Conservation (phyloP, 176 grass and related monocot species). For the Carex cristatella region DNA sequence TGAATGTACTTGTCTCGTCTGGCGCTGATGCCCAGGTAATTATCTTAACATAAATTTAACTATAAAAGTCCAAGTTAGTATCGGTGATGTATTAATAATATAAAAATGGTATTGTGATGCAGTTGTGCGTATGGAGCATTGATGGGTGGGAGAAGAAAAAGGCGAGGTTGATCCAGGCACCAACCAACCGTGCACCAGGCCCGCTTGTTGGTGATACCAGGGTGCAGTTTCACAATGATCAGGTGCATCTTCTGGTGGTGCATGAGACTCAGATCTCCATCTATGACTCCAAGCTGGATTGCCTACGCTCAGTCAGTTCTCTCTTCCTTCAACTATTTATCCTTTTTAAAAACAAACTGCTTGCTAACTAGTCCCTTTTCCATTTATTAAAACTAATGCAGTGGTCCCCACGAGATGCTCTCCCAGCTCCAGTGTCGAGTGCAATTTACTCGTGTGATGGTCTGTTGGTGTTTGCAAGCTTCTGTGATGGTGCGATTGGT, state of each 20-base stretch:
- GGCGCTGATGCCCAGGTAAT: conserved; percentile 96
- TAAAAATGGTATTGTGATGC: conserved; percentile 28
- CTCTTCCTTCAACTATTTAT: conserved; percentile 1
- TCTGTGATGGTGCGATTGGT: conserved; percentile 90
- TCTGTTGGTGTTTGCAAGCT: conserved; percentile 63
- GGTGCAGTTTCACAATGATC: conserved; percentile 98
- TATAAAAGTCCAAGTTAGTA: background rate
- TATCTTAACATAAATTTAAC: background rate
- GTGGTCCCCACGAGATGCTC: conserved; percentile 80
- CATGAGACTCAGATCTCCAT: conserved; percentile 91
- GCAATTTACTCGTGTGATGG: conserved; percentile 98
- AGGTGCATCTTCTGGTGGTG: conserved; percentile 81
- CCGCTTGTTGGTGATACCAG: conserved; percentile 82
- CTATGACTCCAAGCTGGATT: conserved; percentile 90
- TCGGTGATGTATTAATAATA: background rate
- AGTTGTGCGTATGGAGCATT: conserved; percentile 94
- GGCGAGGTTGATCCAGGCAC: conserved; percentile 68
- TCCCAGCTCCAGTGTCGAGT: conserved; percentile 81
- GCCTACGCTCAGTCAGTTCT: conserved; percentile 58
- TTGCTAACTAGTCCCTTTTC: background rate
- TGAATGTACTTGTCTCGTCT: conserved; percentile 93
- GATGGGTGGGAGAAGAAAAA: conserved; percentile 99
- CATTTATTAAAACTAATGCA: conserved; percentile 30
- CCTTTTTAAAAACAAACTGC: background rate
- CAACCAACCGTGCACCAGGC: conserved; percentile 46